Evolutionary conservation across 2,329 filamentous ascomycete species (phyloP), one percentile per base, ranked within the genome.

Genomic region (Sporothrix inflata): DNA sequence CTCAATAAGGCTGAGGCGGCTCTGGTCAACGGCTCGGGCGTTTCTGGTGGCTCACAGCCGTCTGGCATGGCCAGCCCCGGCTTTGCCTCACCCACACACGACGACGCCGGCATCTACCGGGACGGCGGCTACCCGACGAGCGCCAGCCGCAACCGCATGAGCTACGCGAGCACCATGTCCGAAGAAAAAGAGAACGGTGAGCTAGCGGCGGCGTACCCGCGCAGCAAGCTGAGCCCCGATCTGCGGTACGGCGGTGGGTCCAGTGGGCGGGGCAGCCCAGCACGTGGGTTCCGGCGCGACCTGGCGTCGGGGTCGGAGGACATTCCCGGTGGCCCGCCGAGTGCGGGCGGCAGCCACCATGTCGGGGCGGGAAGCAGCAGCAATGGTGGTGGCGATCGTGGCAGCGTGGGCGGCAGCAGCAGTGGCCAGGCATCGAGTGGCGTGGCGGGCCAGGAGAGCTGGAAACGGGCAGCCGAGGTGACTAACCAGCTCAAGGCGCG

Each of bases 401-500:
- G 8, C 2, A 4, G 57, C 45, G 40, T 47, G 2, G 65, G 70
- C 21, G 27, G 66, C 24, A 63, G 47, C 14, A 42, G 71, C 67
- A 24, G 45, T 3, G 51, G 75, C 30, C 75, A 74, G 57, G 72
- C 75, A 4, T 69, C 34, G 71, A 70, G 51, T 8, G 67, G 73
- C 42, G 73, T 71, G 14, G 73, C 76, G 61, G 90, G 90, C 0
- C 90, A 91, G 21, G 96, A 99, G 83, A 98, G 94, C 80, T 99
- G 96, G 96, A 97, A 94, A 84, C 87, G 96, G 76, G 96, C 96
- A 21, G 96, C 96, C 1, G 96, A 99, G 84, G 96, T 99, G 72
- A 99, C 96, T 71, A 98, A 94, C 82, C 96, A 98, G 81, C 82
- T 99, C 78, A 99, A 98, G 85, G 94, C 95, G 69, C 90, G 96